Base-by-base conservation (phyloP, 2,329 filamentous ascomycete genomes). In the Pestalotiopsis sp. region DNA sequence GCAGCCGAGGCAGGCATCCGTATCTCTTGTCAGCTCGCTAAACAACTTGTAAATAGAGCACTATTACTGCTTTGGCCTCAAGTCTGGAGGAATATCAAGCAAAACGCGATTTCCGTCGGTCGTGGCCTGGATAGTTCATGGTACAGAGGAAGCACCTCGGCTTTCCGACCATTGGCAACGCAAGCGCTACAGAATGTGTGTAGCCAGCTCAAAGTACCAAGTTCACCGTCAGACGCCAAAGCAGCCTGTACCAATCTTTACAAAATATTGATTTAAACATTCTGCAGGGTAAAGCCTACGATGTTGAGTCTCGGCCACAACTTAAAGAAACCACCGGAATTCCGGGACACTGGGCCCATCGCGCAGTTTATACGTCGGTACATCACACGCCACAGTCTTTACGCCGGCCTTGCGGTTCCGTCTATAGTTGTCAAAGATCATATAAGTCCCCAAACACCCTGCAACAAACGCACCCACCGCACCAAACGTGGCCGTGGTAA, bases 401-500 rank as follows among this genome's bases (percentile, higher is more conserved):
- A 86, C 78, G 0, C 90, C 90, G 72, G 88, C 86, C 64, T 77
- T 82, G 17, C 79, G 77, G 73, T 93, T 86, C 63, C 91, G 84
- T 61, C 87, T 83, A 74, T 80, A 83, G 74, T 93, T 93, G 74
- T 93, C 91, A 45, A 85, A 76, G 56, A 87, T 80, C 91, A 93
- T 93, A 73, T 85, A 93, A 0, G 80, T 65, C 0, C 90, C 91
- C 63, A 92, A 75, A n/a, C 81, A 69, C 2, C 84, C 78, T 0
- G 90, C 87, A 66, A 91, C 77, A 1, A 87, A 69, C 23, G 85
- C 84, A 0, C 91, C 91, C 0, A 80, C 80, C 0, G 85, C 91
- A 0, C 90, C 91, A 80, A 91, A 91, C 1, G 84, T 85, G 0
- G 89, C 89, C 3, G 87, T 91, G 0, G 89, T 91, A 41, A 88